Conservation (phyloP, 331 rosid species). For the Quercus lobata region DNA sequence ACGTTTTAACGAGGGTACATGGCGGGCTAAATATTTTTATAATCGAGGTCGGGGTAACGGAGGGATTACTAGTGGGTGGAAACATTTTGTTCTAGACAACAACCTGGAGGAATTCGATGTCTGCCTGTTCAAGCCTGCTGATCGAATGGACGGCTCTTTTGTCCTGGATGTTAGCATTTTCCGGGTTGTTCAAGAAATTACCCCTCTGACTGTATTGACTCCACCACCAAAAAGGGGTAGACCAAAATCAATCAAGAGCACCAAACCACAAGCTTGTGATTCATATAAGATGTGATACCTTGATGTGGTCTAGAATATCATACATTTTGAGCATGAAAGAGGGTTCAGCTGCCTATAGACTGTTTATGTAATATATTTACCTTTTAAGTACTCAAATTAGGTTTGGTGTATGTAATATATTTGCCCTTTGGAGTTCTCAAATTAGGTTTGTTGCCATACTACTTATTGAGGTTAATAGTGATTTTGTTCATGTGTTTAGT, state of each 20-base stretch:
- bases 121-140: conserved; percentile 47
- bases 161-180: conserved; percentile 52
- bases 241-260: conserved; percentile 5
- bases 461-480: no score
- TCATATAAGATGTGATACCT: not conserved
- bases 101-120: conserved; percentile 66
- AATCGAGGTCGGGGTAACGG: conserved; percentile 28
- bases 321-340: no score
- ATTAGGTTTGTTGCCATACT: no score
- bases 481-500: no score
- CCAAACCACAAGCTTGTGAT: not conserved
- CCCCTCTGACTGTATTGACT: conserved; percentile 24
- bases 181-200: conserved; percentile 46
- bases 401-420: no score
- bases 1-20: conserved; percentile 34
- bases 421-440: no score
- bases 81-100: conserved; percentile 48
- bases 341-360: no score
- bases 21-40: conserved; percentile 40
- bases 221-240: conserved; percentile 17
- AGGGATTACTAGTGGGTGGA: conserved; percentile 70
- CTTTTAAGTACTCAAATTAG: no score
- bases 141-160: not conserved
- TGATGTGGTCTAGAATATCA: not conserved
- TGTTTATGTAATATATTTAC: no score